Conservation (phyloP, 2,329 filamentous ascomycete genomes). For the Venturia pyrina region DNA sequence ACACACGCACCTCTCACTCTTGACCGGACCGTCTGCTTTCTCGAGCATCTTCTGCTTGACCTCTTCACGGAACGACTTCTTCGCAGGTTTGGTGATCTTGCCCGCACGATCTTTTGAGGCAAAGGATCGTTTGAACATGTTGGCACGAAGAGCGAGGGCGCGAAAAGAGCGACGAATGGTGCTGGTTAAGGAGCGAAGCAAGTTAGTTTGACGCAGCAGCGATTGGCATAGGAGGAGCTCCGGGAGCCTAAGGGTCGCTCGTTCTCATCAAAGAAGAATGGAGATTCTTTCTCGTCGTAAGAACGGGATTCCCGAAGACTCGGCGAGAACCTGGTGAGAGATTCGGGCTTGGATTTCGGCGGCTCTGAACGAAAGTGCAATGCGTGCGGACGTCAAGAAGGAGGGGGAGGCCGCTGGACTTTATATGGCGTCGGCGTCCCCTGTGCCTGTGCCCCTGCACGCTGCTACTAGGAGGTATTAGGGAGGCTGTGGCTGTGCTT, state of each 20-base stretch:
- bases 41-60: conserved; percentile 81
- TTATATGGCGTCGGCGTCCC: not conserved
- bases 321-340: conserved; percentile 24
- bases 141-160: conserved; percentile 35
- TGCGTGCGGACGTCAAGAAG: not conserved
- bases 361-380: conserved; percentile 11
- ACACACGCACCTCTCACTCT: conserved; percentile 35
- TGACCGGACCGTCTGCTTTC: conserved; percentile 54
- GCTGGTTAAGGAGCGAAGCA: conserved; percentile 34
- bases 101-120: conserved; percentile 74
- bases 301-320: conserved; percentile 21
- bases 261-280: conserved; percentile 23
- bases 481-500: conserved; percentile 3
- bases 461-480: too few relatives aligned
- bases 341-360: conserved; percentile 7
- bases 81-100: conserved; percentile 71
- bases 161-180: conserved; percentile 41
- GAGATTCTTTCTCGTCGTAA: not conserved
- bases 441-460: too few relatives aligned
- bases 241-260: conserved; percentile 39
- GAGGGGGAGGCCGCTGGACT: conserved; percentile 6
- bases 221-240: conserved; percentile 42
- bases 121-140: conserved; percentile 92
- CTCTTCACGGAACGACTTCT: conserved; percentile 68
- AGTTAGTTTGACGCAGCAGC: conserved; percentile 9